These are phyloP conservation scores for Ceratobasidium sp. DNA, from an alignment of 1,284 basidiomycete genomes.

Conservation along the genomic window DNA sequence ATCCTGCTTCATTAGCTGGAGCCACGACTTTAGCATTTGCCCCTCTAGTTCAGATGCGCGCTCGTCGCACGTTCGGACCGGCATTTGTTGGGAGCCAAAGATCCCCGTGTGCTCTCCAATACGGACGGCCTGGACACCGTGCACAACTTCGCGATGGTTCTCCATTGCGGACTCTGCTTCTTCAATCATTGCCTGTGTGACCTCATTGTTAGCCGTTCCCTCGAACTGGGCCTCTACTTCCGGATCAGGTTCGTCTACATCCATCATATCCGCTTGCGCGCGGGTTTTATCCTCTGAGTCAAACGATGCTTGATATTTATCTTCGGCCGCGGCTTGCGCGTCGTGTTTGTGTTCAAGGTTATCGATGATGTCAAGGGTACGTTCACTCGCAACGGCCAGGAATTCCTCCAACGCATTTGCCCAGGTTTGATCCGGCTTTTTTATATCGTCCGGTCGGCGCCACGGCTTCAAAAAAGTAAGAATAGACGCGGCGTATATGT, in stretches of 20 bases:
- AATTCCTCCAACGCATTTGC: constrained; percentile 22
- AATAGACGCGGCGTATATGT: constrained; percentile 13
- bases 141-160: background rate
- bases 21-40: background rate
- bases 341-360: constrained; percentile 20
- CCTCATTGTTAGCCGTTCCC: background rate
- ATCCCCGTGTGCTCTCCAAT: background rate
- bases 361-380: background rate
- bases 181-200: background rate
- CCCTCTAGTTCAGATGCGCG: background rate
- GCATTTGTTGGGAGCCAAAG: background rate
- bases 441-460: background rate
- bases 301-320: background rate
- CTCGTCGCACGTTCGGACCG: background rate
- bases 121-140: constrained; percentile 6
- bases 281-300: background rate
- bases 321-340: constrained; percentile 8
- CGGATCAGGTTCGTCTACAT: background rate
- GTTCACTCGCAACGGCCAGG: background rate
- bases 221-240: background rate
- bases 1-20: background rate
- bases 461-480: constrained; percentile 37
- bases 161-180: background rate
- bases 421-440: constrained; percentile 13
- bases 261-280: background rate